A percentile compares a stretch with the other conserved stretches of the same genome.
Evolutionary conservation across 2,329 filamentous ascomycete species (phyloP).

Genomic region (Pleomassaria siparia): DNA sequence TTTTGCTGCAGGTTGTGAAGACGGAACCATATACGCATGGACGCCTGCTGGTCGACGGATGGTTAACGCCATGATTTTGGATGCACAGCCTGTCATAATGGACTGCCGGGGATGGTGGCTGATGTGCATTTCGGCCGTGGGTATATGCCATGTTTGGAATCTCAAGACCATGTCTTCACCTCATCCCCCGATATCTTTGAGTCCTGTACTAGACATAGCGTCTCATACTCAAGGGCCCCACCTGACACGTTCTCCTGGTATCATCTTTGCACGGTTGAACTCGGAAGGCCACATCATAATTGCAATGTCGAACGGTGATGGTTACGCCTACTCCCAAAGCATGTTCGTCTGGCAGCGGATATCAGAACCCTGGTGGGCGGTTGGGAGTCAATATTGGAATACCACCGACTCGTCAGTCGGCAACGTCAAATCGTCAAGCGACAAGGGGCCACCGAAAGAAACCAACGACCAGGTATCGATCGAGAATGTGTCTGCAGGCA

Average conservation of each 20-base stretch:
- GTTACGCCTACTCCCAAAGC: conserved; percentile 81
- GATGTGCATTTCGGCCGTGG: conserved; percentile 83
- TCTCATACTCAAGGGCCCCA: conserved; percentile 76
- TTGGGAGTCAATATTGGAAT: conserved; percentile 98
- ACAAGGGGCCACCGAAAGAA: conserved; percentile 30
- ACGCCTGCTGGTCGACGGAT: conserved; percentile 86
- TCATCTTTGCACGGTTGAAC: conserved; percentile 90
- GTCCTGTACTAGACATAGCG: conserved; percentile 84
- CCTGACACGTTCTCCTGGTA: conserved; percentile 75
- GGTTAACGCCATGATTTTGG: conserved; percentile 80
- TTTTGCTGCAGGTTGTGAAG: conserved; percentile 92
- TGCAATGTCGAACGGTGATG: conserved; percentile 92
- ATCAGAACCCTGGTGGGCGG: conserved; percentile 98
- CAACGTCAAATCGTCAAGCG: conserved; percentile 68
- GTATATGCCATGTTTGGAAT: conserved; percentile 93
- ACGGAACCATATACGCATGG: conserved; percentile 88
- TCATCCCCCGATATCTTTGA: conserved; percentile 86
- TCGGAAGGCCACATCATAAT: conserved; percentile 82
- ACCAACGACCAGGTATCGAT: conserved; percentile 54
- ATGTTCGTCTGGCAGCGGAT: conserved; percentile 94
- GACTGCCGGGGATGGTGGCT: conserved; percentile 90
- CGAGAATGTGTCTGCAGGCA: conserved; percentile 76
- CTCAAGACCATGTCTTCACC: conserved; percentile 78
- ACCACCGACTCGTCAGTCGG: conserved; percentile 88
- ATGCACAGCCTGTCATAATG: conserved; percentile 90